Base-by-base conservation (phyloP, 2,329 filamentous ascomycete genomes). In the Venturia effusa region DNA sequence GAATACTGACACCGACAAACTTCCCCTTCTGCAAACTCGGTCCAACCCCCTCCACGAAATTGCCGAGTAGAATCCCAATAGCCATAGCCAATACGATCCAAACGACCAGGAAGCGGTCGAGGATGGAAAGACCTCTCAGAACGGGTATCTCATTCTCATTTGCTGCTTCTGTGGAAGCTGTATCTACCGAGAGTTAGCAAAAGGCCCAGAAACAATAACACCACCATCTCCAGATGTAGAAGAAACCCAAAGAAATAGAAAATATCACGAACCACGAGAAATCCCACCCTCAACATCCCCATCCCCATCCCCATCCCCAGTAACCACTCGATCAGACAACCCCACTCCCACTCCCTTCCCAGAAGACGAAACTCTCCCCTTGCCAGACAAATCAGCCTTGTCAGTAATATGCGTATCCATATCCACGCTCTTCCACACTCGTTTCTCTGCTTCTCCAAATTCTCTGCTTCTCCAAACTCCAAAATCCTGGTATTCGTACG, bases 61-160 rank as follows among this genome's bases (percentile, higher is more conserved):
- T 92, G 6, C 88, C 89, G 0, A 93, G 75, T 0, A 92, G 76
- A 54, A 94, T 87, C 3, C 90, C 89, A 8, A 91, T 74, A 1
- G 82, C 79, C 86, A 94, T 94, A 57, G 89, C 88, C 0, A 93
- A 80, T 32, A 93, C 78, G 65, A 93, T 92, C 89, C 89, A 80
- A 40, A 80, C 61, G 4, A 77, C 78, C 19, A 80, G 74, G 61
- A 78, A 76, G 0, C 76, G 72, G 68, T 80, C 78, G 27, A 76
- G 1, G 13, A 62, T 40, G 19, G 30, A 37, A 15, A 65, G 48
- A 7, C 64, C 64, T 32, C 40, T 65, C 13, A 65, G 27, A 43
- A 54, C 41, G n/a, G 64, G 61, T 17, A 65, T 32, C 4, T 65
- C 61, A 45, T 59, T 22, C 17, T 59, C 61, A 24, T 37, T 15